phyloP scores from a whole-genome alignment of 108 stramenopile species.

The Epithemia pelagica region DNA sequence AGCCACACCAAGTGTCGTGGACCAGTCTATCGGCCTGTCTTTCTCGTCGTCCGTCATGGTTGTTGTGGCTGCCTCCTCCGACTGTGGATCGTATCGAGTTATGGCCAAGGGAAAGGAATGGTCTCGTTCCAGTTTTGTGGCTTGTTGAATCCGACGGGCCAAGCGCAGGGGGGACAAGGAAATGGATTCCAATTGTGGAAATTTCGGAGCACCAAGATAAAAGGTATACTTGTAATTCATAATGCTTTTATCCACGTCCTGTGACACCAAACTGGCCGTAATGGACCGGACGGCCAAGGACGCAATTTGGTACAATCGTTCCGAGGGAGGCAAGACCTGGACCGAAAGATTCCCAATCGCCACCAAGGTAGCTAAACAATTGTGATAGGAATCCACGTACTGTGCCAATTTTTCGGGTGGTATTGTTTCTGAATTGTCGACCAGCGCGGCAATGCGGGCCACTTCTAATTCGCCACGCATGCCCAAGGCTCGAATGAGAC shows the following conservation, averaged over 20 bases:
- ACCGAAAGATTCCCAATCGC: slow-evolving; percentile 36
- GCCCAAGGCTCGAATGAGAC: neutral
- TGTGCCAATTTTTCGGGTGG: neutral
- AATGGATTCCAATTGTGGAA: neutral
- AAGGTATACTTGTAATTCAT: neutral
- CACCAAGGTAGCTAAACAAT: slow-evolving; percentile 33
- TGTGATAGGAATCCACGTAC: slow-evolving; percentile 21
- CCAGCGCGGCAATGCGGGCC: neutral
- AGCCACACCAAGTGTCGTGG: neutral
- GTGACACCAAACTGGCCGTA: neutral
- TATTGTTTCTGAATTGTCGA: neutral
- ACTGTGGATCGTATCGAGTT: neutral
- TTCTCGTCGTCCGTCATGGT: too few relatives aligned
- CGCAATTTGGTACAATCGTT: slow-evolving; percentile 7
- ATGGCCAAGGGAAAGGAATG: neutral
- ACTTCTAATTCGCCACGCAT: neutral
- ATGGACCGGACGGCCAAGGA: neutral
- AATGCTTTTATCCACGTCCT: neutral
- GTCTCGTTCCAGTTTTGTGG: neutral
- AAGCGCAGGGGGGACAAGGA: neutral
- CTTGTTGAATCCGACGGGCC: slow-evolving; percentile 2
- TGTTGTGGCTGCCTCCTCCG: neutral
- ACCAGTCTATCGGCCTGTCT: neutral
- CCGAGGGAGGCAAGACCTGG: slow-evolving; percentile 24
- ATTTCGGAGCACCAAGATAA: neutral